Evolutionary conservation across 495 filamentous ascomycete genomes (phyloP), one percentile per base, ranked within the genome.

Genomic region (Aspergillus sparsus): DNA sequence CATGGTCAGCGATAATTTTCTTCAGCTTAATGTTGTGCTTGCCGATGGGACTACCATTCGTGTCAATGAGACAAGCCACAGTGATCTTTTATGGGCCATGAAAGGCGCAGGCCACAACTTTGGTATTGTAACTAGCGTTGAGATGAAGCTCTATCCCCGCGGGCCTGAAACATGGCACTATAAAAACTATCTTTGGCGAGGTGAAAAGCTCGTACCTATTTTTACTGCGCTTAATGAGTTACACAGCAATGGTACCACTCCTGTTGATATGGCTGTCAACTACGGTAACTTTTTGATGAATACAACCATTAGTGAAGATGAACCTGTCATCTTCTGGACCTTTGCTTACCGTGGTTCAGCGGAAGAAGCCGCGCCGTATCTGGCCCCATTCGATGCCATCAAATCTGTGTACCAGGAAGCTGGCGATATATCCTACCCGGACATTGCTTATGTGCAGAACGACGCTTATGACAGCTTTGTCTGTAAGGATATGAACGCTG

Each of bases 91-190:
- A 7, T 64, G 62, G 62, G 62, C 53, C 10, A 55, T 64, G 53
- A 27, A 44, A 18, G 62, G 62, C 3, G 62, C 62, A 7, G 62
- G 62, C 13, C 62, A 60, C 31, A 64, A 64, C 53, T 60, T 64
- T 15, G 53, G 56, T 11, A 56, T 64, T n/a, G 62, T 64, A 15
- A 64, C 57, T 3, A 63, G 61, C 27, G 54, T 58, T 32, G 49
- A 58, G 47, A n/a, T 42, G 32, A 55, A 55, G 16, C 49, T 63
- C 12, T 44, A 58, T 44, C 55, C 49, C 0, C 55, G 55, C 18
- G 13, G 13, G 5, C 15, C 15, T 7, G 55, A 55, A 2, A 18
- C 21, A 18, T 63, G 61, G 61, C 34, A 55, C 16, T 55, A 49
- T 32, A 36, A 58, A 16, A 50, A 55, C n/a, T 63, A 55, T 15